A percentile compares a stretch with the other conserved stretches of the same genome.
These are phyloP conservation scores for Colletotrichum phormii DNA, from an alignment of 2,329 filamentous ascomycete species.

Conservation along the genomic window DNA sequence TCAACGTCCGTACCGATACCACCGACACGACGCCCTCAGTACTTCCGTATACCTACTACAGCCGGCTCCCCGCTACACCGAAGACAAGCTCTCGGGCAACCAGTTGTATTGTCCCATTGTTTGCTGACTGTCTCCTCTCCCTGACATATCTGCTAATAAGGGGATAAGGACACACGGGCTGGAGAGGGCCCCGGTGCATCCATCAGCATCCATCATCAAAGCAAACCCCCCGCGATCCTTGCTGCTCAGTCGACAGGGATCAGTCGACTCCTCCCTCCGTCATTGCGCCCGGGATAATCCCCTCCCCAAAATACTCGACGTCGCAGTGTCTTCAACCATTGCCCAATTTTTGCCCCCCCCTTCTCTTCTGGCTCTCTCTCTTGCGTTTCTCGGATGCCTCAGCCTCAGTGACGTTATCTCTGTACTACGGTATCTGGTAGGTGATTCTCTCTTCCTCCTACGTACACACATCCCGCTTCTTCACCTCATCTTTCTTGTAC, in stretches of 20 bases:
- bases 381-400: conserved; percentile 2
- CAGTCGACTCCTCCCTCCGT: conserved; percentile 25
- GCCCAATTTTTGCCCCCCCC: conserved; percentile 27
- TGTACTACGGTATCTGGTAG: conserved; percentile 11
- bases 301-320: conserved; percentile 14
- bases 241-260: conserved; percentile 28
- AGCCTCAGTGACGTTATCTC: conserved; percentile 31
- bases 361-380: not conserved
- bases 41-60: not conserved
- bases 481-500: conserved; percentile 1
- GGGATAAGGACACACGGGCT: conserved; percentile 9
- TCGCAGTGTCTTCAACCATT: conserved; percentile 17
- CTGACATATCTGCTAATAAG: conserved; percentile 7
- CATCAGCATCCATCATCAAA: conserved; percentile 21
- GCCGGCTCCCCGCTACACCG: not conserved
- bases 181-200: conserved; percentile 12
- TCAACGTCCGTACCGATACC: conserved; percentile 10
- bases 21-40: not conserved
- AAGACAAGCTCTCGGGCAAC: conserved; percentile 20
- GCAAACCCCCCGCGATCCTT: conserved; percentile 31
- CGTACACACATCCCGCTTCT: not conserved
- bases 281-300: conserved; percentile 32
- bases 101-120: conserved; percentile 12
- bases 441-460: not conserved
- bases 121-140: conserved; percentile 2